These are phyloP conservation scores for Dothistroma pini DNA, from an alignment of 2,329 filamentous ascomycete species.

Conservation along the genomic window DNA sequence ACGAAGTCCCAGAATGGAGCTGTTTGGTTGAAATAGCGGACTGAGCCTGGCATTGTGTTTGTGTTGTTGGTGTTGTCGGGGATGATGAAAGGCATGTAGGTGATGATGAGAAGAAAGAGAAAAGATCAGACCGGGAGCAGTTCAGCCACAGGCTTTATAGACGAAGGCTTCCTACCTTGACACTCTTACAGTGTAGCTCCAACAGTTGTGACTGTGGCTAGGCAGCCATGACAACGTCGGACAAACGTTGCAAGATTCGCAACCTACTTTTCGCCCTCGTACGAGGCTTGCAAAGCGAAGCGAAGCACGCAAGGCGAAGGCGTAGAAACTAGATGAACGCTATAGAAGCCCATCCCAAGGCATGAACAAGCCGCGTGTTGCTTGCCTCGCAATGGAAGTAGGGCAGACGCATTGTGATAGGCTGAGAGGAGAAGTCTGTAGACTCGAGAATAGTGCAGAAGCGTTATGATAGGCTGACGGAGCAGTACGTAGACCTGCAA, in stretches of 20 bases:
- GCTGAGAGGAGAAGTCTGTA: conserved; percentile 17
- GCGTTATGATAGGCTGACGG: conserved; percentile 16
- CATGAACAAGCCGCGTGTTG: conserved; percentile 16
- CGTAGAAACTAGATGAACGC: conserved; percentile 10
- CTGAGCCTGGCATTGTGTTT: conserved; percentile 48
- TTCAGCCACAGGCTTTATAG: conserved; percentile 14
- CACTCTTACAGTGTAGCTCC: background rate
- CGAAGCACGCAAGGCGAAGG: background rate
- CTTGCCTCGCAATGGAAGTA: conserved; percentile 5
- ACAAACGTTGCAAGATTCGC: conserved; percentile 1
- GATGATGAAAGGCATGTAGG: conserved; percentile 4
- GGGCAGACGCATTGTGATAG: conserved; percentile 17
- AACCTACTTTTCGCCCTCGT: background rate
- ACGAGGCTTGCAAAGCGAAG: background rate
- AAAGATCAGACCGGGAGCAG: background rate
- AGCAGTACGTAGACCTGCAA: conserved; percentile 19
- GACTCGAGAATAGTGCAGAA: conserved; percentile 14
- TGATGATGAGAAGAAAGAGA: conserved; percentile 15
- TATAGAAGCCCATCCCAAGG: conserved; percentile 13
- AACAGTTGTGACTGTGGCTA: conserved; percentile 14
- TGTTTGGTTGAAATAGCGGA: conserved; percentile 52
- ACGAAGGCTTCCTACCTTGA: background rate
- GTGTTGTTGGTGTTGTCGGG: conserved; percentile 18
- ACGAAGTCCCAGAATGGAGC: conserved; percentile 57
- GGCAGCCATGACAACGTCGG: conserved; percentile 10